Percentiles rank a stretch among this genome's conserved stretches.
These are phyloP conservation scores for Verticillium alfalfae DNA, from an alignment of 2,329 filamentous ascomycete genomes.

Conservation along the genomic window DNA sequence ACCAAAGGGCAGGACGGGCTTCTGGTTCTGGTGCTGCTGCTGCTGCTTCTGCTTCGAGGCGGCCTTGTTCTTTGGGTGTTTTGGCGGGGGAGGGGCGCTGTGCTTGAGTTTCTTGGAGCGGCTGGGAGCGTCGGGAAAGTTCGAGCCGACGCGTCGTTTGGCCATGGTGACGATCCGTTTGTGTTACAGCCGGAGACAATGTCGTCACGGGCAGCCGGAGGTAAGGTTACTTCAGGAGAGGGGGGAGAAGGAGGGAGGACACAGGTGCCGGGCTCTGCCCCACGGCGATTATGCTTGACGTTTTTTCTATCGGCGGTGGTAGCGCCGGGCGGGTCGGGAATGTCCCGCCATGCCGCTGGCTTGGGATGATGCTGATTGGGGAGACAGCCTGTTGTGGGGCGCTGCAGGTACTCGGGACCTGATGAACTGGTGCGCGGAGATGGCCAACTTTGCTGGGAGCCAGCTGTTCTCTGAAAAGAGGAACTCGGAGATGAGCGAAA, in stretches of 20 bases:
- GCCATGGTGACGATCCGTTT: slow-evolving; percentile 18
- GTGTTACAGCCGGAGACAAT: background rate
- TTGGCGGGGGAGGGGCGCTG: slow-evolving; percentile 4
- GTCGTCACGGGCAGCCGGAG: background rate
- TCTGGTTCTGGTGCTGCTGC: slow-evolving; percentile 22
- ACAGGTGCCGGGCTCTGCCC: background rate
- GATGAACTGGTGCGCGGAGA: background rate
- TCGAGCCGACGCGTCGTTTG: slow-evolving; percentile 32
- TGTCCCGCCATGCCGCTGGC: background rate
- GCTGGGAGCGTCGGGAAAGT: slow-evolving; percentile 8
- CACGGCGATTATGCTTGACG: background rate
- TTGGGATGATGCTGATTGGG: background rate
- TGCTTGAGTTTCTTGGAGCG: slow-evolving; percentile 9
- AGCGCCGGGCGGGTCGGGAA: slow-evolving; percentile 4
- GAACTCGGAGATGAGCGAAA: no score
- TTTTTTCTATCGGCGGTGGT: background rate
- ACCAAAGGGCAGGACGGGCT: slow-evolving; percentile 62
- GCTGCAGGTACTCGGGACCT: background rate
- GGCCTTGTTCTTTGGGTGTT: slow-evolving; percentile 11
- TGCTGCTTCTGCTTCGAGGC: slow-evolving; percentile 4
- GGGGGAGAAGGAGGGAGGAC: background rate
- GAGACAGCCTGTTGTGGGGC: background rate
- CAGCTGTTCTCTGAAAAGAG: background rate
- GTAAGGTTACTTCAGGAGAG: background rate
- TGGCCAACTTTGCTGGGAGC: background rate